A percentile compares a stretch with the other conserved stretches of the same genome.
phyloP scores from a whole-genome alignment of 441 rosid species.

The Breynia disticha region DNA sequence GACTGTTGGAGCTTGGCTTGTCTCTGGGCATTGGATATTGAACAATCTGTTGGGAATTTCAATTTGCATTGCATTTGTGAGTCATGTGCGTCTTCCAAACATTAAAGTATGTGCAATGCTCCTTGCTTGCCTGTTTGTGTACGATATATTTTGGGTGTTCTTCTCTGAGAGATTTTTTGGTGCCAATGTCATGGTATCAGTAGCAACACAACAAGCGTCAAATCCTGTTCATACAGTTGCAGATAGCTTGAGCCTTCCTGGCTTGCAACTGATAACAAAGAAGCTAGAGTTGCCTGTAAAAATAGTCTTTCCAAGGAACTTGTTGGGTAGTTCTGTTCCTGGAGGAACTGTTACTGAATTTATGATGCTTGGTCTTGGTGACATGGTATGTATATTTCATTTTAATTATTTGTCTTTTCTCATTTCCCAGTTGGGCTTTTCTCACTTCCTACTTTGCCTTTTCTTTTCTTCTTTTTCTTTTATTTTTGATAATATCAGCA shows the following conservation, averaged over 20 bases:
- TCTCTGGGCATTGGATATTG: constrained; percentile 90
- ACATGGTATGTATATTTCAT: constrained; percentile 57
- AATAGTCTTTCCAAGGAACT: constrained; percentile 76
- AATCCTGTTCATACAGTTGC: constrained; percentile 95
- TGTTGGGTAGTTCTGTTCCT: constrained; percentile 63
- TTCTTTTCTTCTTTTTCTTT: no score
- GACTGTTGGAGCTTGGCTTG: constrained; percentile 76
- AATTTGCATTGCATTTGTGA: constrained; percentile 84
- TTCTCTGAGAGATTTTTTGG: constrained; percentile 96
- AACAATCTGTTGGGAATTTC: constrained; percentile 87
- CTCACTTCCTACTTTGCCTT: not conserved
- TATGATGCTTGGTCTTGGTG: constrained; percentile 99
- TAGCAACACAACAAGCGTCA: constrained; percentile 91
- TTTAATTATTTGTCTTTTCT: not conserved
- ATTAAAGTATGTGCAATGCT: constrained; percentile 87
- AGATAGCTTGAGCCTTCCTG: constrained; percentile 88
- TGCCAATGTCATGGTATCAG: constrained; percentile 95
- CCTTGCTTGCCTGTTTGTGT: constrained; percentile 74
- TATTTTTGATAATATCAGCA: no score
- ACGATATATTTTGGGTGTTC: constrained; percentile 98
- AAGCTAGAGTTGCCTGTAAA: constrained; percentile 91
- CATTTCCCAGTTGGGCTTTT: not conserved
- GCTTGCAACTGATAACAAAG: constrained; percentile 87
- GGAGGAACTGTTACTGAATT: constrained; percentile 60
- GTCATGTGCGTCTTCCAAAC: constrained; percentile 94